A percentile compares a stretch with the other conserved stretches of the same genome.
These are phyloP conservation scores for Leccinum colubrinum DNA, from an alignment of 1,284 basidiomycete species.

Conservation along the genomic window DNA sequence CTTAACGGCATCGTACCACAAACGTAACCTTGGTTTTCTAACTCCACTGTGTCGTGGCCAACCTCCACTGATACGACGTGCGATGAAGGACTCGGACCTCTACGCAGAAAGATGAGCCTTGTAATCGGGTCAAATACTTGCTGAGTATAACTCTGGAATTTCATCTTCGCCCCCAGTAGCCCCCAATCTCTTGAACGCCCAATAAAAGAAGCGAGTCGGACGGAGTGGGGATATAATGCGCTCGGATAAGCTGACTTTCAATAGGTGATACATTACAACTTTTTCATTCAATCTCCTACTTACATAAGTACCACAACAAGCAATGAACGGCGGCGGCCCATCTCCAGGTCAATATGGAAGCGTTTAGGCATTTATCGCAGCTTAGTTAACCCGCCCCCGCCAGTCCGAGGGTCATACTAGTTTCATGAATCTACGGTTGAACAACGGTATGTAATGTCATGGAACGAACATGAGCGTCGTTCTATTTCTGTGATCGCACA, in stretches of 20 bases:
- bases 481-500: not conserved
- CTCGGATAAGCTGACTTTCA: not conserved
- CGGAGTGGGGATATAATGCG: not conserved
- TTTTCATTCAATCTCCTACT: no score
- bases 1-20: not conserved
- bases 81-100: not conserved
- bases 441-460: not conserved
- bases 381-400: not conserved
- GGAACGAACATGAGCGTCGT: not conserved
- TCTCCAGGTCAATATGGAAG: not conserved
- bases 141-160: not conserved
- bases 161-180: not conserved
- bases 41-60: no score
- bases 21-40: not conserved
- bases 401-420: not conserved
- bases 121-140: not conserved
- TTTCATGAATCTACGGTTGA: not conserved
- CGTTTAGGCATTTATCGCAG: not conserved
- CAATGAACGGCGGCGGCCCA: no score
- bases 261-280: not conserved
- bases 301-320: no score
- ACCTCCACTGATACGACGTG: not conserved
- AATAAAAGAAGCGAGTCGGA: not conserved
- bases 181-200: not conserved
- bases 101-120: not conserved